A percentile compares a stretch with the other conserved stretches of the same genome.
These are phyloP conservation scores for Orbilia quercus DNA, from an alignment of 2,329 filamentous ascomycete genomes.

Conservation along the genomic window DNA sequence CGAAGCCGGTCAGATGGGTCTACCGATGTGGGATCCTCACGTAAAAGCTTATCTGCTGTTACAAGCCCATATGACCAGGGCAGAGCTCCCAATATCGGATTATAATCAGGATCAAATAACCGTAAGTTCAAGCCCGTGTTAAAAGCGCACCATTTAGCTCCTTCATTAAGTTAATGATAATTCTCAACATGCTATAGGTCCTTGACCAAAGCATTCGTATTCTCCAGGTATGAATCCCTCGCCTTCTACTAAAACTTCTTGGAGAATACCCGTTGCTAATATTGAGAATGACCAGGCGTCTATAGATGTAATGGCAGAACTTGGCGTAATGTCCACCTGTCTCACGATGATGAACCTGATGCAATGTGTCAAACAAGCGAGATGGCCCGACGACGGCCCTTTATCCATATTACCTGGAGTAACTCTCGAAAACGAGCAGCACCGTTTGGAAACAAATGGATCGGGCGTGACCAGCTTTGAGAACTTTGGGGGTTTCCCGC, in stretches of 20 bases:
- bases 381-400: slow-evolving; percentile 86
- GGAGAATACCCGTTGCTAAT: slow-evolving; percentile 14
- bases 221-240: slow-evolving; percentile 74
- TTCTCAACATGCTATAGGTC: slow-evolving; percentile 70
- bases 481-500: slow-evolving; percentile 44
- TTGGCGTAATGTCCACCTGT: slow-evolving; percentile 82
- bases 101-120: slow-evolving; percentile 92
- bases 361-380: slow-evolving; percentile 90
- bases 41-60: slow-evolving; percentile 94
- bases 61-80: slow-evolving; percentile 92
- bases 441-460: slow-evolving; percentile 22
- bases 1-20: slow-evolving; percentile 70
- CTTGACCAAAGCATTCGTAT: slow-evolving; percentile 97
- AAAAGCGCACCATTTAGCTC: not conserved
- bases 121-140: slow-evolving; percentile 38
- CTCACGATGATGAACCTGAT: slow-evolving; percentile 84
- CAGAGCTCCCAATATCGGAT: slow-evolving; percentile 92
- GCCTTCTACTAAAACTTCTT: no score
- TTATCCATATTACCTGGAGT: slow-evolving; percentile 83
- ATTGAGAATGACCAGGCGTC: slow-evolving; percentile 68
- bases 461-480: slow-evolving; percentile 32
- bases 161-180: slow-evolving; percentile 24
- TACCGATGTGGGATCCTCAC: slow-evolving; percentile 98
- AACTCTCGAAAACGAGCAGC: slow-evolving; percentile 63
- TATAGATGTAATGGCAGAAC: slow-evolving; percentile 90